Evolutionary conservation across 192 early-diverging fungal genomes (phyloP), one percentile per base, ranked within the genome.

Genomic region (Kappamyces sp.): DNA sequence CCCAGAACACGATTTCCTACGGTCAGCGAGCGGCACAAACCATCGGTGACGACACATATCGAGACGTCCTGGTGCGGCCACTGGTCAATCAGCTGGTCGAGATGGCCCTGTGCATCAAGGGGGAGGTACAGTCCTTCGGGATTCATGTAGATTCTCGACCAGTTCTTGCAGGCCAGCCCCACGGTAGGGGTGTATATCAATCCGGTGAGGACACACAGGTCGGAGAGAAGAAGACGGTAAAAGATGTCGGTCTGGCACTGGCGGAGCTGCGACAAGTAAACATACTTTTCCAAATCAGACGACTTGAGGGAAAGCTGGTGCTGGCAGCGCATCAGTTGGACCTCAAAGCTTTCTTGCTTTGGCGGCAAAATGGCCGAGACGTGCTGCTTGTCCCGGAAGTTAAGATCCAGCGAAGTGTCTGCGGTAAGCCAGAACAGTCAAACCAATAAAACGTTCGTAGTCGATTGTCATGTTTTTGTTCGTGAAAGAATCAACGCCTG

Each of bases 41-140:
- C 22, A 67, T 98, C 94, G 2, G 93, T 91, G 57, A 98, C 89
- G 38, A 98, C 94, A n/a, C 86, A 80, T 53, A 91, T 94, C 55
- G 92, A 81, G 14, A 79, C 76, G 40, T 76, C 70, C 57, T 78
- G 78, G 7, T 80, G 78, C 33, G 69, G 81, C 78, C 91, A 94
- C 72, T 86, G 88, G 60, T 70, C 72, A 45, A 95, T 85, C 54
- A 93, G 78, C 61, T 88, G 70, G 54, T 74, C 79, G 30, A 97
- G 64, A 67, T 87, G 77, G 62, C 83, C 84, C 43, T 84, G 72
- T 63, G 91, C 84, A 42, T 79, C 77, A 29, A 90, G 62, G 30
- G 89, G 83, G 39, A 97, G 78, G 67, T 87, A 97, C 57, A 97
- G 87, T 37, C 94, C 94, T 33, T 53, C 51, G 4, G 51, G 51